phyloP scores from a whole-genome alignment of 2,329 filamentous ascomycete species.

The Neoarthrinium moseri region DNA sequence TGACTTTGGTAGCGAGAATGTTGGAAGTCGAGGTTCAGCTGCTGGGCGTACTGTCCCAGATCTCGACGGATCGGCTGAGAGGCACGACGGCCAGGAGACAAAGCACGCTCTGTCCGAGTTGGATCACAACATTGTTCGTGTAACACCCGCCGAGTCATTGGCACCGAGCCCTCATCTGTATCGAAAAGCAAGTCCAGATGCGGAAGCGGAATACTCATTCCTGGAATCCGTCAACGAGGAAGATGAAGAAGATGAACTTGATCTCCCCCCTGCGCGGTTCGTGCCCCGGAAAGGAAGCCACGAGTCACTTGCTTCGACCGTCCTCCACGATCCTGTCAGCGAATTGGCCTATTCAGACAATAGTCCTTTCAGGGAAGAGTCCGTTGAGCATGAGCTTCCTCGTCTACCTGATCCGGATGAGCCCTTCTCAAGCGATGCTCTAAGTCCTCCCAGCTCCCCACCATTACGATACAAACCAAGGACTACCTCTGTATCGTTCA shows the following conservation, averaged over 20 bases:
- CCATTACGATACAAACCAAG: conserved; percentile 36
- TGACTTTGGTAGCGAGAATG: conserved; percentile 14
- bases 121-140: conserved; percentile 26
- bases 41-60: neutral
- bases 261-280: conserved; percentile 25
- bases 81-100: conserved; percentile 4
- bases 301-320: conserved; percentile 33
- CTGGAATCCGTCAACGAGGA: conserved; percentile 31
- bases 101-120: conserved; percentile 22
- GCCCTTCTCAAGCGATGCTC: conserved; percentile 32
- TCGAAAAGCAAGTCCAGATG: conserved; percentile 15
- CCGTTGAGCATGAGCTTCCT: conserved; percentile 40
- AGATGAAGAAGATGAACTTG: conserved; percentile 17
- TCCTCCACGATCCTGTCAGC: conserved; percentile 28
- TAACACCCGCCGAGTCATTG: conserved; percentile 15
- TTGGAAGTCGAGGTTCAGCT: neutral
- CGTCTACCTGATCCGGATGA: conserved; percentile 29
- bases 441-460: conserved; percentile 50
- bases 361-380: conserved; percentile 36
- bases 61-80: conserved; percentile 19
- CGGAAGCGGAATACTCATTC: conserved; percentile 27
- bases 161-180: conserved; percentile 12
- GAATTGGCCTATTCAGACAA: conserved; percentile 35
- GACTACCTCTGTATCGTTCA: conserved; percentile 40
- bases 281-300: conserved; percentile 21